phyloP scores from a whole-genome alignment of 441 rosid species.

The Macaranga tanarius region DNA sequence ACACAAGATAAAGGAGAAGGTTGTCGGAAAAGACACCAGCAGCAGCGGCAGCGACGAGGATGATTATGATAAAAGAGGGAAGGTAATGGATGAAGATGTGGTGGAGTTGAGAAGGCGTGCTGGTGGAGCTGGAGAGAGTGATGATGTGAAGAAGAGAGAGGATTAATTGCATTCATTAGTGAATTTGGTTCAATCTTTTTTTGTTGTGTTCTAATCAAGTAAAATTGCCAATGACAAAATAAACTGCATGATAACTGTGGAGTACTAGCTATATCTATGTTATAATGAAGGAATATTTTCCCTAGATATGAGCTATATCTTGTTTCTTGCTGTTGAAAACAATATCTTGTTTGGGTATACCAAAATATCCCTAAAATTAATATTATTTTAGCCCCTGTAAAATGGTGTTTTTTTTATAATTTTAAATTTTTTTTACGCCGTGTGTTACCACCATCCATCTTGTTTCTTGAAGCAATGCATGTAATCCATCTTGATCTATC shows the following conservation, averaged over 20 bases:
- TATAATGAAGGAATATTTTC: background rate
- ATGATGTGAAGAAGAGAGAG: constrained; percentile 24
- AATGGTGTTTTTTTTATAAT: no score
- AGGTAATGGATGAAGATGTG: constrained; percentile 42
- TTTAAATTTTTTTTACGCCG: no score
- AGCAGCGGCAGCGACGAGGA: constrained; percentile 15
- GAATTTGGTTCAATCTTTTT: background rate
- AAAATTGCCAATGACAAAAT: background rate
- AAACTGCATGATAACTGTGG: background rate
- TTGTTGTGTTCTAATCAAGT: no score
- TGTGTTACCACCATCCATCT: no score
- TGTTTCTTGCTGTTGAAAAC: no score
- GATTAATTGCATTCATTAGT: background rate
- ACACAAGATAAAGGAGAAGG: constrained; percentile 60
- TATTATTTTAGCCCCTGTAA: no score
- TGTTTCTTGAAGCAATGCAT: no score
- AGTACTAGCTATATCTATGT: background rate
- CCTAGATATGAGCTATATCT: no score
- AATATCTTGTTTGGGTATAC: no score
- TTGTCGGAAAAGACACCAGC: constrained; percentile 48
- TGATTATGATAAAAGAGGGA: constrained; percentile 32
- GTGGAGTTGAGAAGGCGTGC: constrained; percentile 34
- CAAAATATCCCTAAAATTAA: no score
- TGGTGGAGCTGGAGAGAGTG: constrained; percentile 14
- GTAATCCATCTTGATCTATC: no score